phyloP scores from a whole-genome alignment of 1,284 basidiomycete species.

The Malassezia equina region DNA sequence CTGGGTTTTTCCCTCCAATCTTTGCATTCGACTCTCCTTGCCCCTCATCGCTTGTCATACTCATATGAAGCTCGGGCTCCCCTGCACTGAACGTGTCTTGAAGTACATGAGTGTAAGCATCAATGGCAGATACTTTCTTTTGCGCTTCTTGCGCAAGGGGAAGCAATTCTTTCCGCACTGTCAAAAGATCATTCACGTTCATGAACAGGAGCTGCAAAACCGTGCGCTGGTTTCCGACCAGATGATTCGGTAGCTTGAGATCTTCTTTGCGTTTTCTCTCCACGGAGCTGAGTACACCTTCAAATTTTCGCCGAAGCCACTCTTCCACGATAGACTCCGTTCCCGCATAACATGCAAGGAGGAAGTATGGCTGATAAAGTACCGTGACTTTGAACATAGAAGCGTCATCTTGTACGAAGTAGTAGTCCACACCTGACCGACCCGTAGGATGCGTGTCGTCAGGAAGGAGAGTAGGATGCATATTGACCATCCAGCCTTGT shows the following conservation, averaged over 20 bases:
- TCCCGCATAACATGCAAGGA: constrained; percentile 69
- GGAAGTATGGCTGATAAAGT: constrained; percentile 88
- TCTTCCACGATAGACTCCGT: constrained; percentile 87
- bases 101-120: constrained; percentile 96
- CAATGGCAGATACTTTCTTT: constrained; percentile 86
- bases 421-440: constrained; percentile 76
- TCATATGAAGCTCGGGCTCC: constrained; percentile 19
- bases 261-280: constrained; percentile 81
- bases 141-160: constrained; percentile 81
- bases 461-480: constrained; percentile 89
- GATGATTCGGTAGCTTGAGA: constrained; percentile 86
- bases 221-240: constrained; percentile 77
- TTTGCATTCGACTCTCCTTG: constrained; percentile 16
- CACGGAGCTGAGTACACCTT: constrained; percentile 66
- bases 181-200: constrained; percentile 81
- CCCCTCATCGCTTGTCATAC: constrained; percentile 27
- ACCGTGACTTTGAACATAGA: constrained; percentile 90
- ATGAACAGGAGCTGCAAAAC: constrained; percentile 83
- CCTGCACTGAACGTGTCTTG: constrained; percentile 44
- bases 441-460: constrained; percentile 52
- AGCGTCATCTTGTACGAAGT: constrained; percentile 95
- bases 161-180: constrained; percentile 75
- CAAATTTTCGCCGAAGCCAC: constrained; percentile 87
- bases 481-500: constrained; percentile 81
- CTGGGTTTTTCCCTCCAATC: constrained; percentile 57